Evolutionary conservation across 202 grass and related monocot species (phyloP).

Genomic region (Zizania palustris): DNA sequence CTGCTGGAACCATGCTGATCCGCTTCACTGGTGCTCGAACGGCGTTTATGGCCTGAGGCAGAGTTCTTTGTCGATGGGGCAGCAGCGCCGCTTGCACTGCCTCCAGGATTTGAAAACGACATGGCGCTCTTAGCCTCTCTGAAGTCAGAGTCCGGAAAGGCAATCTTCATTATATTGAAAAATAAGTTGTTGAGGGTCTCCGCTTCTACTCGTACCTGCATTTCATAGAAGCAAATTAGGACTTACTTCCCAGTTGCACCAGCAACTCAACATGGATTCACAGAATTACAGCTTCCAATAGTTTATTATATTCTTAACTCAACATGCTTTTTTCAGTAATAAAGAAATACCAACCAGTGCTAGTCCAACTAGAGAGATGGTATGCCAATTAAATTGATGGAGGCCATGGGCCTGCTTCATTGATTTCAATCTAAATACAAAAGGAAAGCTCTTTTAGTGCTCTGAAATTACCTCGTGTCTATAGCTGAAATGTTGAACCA

Average conservation of each 20-base stretch:
- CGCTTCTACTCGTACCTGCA: constrained; percentile 79
- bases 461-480: constrained; percentile 50
- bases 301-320: background rate
- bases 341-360: background rate
- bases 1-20: constrained; percentile 46
- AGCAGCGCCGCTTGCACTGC: constrained; percentile 34
- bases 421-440: background rate
- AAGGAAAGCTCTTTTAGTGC: background rate
- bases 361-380: background rate
- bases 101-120: constrained; percentile 61
- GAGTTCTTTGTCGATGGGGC: constrained; percentile 44
- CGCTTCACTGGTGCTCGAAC: constrained; percentile 37
- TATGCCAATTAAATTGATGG: too few species aligned
- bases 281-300: background rate
- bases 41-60: constrained; percentile 48
- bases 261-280: too few species aligned
- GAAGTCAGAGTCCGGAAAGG: constrained; percentile 95
- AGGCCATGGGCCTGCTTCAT: background rate
- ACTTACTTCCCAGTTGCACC: background rate
- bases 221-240: constrained; percentile 20
- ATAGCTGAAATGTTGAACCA: constrained; percentile 81
- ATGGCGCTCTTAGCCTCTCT: constrained; percentile 62
- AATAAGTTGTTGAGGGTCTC: constrained; percentile 82
- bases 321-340: background rate
- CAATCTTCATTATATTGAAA: constrained; percentile 98